A percentile compares a stretch with the other conserved stretches of the same genome.
phyloP scores from a whole-genome alignment of 1,284 basidiomycete species.

The Coniferiporia sulphurascens region DNA sequence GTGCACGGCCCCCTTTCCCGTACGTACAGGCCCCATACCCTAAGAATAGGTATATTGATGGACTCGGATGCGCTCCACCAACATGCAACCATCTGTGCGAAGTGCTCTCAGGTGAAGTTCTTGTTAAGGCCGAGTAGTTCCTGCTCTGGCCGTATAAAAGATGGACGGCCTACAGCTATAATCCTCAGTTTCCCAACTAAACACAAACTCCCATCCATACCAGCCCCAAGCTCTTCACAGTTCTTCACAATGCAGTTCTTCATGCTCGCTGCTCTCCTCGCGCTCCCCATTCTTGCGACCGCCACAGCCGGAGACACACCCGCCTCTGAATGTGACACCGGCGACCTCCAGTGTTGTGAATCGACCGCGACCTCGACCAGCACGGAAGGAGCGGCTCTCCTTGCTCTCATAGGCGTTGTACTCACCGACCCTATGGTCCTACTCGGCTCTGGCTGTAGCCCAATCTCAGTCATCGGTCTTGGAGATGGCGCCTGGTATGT shows the following conservation, averaged over 20 bases:
- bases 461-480: conserved; percentile 25
- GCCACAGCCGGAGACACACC: conserved; percentile 5
- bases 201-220: not conserved
- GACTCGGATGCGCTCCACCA: not conserved
- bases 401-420: conserved; percentile 28
- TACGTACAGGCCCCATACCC: not conserved
- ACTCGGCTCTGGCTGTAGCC: conserved; percentile 30
- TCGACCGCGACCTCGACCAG: not conserved
- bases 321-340: conserved; percentile 21
- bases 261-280: conserved; percentile 4
- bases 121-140: not conserved
- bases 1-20: not conserved
- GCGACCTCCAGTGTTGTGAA: conserved; percentile 16
- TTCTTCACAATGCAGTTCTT: conserved; percentile 5
- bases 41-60: not conserved
- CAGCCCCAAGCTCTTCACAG: not conserved
- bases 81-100: not conserved
- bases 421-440: conserved; percentile 25
- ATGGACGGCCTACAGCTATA: not conserved
- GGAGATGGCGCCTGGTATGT: conserved; percentile 4
- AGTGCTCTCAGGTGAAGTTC: not conserved
- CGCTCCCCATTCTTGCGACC: conserved; percentile 15
- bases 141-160: not conserved
- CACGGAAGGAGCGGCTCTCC: conserved; percentile 13
- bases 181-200: not conserved